Evolutionary conservation across 163 green algal genomes (phyloP).

Genomic region (Chlamydomonas reinhardtii): DNA sequence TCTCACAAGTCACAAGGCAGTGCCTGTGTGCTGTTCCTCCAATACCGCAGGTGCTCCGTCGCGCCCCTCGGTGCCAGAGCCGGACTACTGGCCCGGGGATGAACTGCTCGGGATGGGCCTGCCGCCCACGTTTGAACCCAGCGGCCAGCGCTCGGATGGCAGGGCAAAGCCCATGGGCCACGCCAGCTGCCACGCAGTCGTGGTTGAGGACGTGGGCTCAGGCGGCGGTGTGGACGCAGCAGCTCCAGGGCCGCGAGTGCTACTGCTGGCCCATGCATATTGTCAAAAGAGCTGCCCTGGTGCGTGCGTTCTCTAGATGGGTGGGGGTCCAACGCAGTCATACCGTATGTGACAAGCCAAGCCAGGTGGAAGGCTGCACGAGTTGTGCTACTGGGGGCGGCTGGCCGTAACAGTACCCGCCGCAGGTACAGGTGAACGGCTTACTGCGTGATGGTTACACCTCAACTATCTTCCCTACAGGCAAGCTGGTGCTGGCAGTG

Average conservation of each 20-base stretch:
- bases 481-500: slow-evolving; percentile 21
- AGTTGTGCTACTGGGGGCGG: no score
- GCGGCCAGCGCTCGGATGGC: not conserved
- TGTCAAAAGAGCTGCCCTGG: slow-evolving; percentile 28
- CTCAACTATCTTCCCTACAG: not conserved
- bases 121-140: slow-evolving; percentile 1
- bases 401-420: no score
- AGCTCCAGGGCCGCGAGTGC: not conserved
- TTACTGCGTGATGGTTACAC: no score
- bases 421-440: no score
- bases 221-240: no score
- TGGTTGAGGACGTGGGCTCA: not conserved
- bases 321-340: no score
- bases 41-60: no score
- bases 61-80: not conserved
- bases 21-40: no score
- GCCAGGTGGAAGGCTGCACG: no score
- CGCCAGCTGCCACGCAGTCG: not conserved
- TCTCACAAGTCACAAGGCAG: no score
- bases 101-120: not conserved
- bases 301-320: not conserved
- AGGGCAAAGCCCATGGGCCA: not conserved
- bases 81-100: not conserved
- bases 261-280: slow-evolving; percentile 12
- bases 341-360: no score